Base-by-base conservation (phyloP, 768 basidiomycete genomes). In the Sarcomyxa edulis region DNA sequence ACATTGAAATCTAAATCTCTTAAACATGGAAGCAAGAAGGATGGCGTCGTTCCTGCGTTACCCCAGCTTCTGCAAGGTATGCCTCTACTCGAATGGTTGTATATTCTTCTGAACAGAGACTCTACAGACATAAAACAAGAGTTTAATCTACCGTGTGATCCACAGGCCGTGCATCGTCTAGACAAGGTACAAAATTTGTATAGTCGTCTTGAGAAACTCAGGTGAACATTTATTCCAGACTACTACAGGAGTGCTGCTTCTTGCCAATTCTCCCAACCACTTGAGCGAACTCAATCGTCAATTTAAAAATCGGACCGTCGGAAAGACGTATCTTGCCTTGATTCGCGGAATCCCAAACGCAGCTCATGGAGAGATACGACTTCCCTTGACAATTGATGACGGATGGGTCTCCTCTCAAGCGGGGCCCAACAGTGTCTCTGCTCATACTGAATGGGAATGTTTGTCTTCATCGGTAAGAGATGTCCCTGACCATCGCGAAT, bases 301-400 rank as follows among this genome's bases (percentile, higher is more conserved):
- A 48, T 78, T 85, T 39, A 56, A 59, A 21, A 43, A 60, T 19
- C 64, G 69, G 28, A 56, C 56, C 0, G 58, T 83, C 8, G 52
- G 65, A 16, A 84, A 84, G 49, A 69, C 68, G 0, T 85, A 84
- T 48, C 65, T 84, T 12, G 83, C 82, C 0, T 55, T 85, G 20
- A 79, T 84, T 1, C 65, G 73, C 16, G 79, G 70, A 11, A 73
- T 82, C 42, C 40, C 55, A 6, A 43, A 44, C 5, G 55, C 39
- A n/a, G 52, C 44, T n/a, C n/a, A n/a, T 11, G 64, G 76, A 3
- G 48, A 64, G 32, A 74, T 82, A 23, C 58, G 62, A 23, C 56
- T 58, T 15, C 47, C 63, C 3, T 53, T 84, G n/a, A 11, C 52
- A 58, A 18, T 65, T 68, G 37, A 45, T 53, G 62, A 76, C 39